Conservation (phyloP, 73 alveolate species). For the Paramecium bursaria region DNA sequence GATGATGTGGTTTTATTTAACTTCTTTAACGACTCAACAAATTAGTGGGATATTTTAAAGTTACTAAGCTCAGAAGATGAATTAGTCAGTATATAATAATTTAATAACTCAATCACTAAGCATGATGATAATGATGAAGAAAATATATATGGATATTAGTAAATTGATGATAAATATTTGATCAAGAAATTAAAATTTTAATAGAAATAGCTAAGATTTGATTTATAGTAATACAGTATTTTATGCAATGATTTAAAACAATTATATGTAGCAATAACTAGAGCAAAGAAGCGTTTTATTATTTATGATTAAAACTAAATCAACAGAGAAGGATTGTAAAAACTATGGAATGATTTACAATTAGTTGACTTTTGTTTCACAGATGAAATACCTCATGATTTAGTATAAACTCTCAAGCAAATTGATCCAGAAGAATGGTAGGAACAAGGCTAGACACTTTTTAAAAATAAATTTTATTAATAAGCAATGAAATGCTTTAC, state of each 20-base stretch:
- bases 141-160: background rate
- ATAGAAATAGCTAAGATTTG: constrained; percentile 54
- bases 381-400: background rate
- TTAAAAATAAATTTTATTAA: constrained; percentile 70
- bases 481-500: constrained; percentile 77
- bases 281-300: constrained; percentile 75
- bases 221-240: constrained; percentile 41
- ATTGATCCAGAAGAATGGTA: constrained; percentile 68
- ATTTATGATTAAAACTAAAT: constrained; percentile 68
- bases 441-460: constrained; percentile 70
- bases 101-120: constrained; percentile 50
- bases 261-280: constrained; percentile 76
- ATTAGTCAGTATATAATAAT: background rate
- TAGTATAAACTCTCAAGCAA: constrained; percentile 13
- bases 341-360: constrained; percentile 56
- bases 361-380: constrained; percentile 48
- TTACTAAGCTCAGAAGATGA: constrained; percentile 64
- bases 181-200: background rate
- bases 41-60: constrained; percentile 73
- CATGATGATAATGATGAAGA: constrained; percentile 37
- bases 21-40: constrained; percentile 79
- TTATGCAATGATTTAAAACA: constrained; percentile 72
- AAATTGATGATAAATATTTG: background rate
- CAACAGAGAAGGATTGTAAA: constrained; percentile 29
- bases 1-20: constrained; percentile 81